Conservation (phyloP, 1,284 basidiomycete genomes). For the Melampsora americana region DNA sequence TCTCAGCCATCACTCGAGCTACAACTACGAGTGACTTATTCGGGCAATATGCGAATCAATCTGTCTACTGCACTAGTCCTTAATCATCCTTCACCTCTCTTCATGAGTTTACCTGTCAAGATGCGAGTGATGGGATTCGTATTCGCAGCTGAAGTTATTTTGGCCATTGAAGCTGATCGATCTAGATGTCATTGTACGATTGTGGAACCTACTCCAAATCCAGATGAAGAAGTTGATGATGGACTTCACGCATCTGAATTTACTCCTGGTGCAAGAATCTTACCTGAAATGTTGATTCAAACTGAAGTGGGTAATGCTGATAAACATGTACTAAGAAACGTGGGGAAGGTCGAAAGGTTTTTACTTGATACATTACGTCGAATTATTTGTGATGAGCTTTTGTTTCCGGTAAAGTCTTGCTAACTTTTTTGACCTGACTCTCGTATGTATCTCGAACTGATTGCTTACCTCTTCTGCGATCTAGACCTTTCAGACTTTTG, state of each 20-base stretch:
- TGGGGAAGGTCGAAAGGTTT: constrained; percentile 91
- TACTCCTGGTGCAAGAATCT: constrained; percentile 66
- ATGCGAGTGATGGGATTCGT: constrained; percentile 82
- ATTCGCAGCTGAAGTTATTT: constrained; percentile 77
- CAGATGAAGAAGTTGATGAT: constrained; percentile 8
- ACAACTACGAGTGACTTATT: constrained; percentile 56
- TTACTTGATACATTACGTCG: constrained; percentile 91
- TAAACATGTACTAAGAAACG: constrained; percentile 93
- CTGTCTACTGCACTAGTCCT: constrained; percentile 89
- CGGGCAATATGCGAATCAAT: constrained; percentile 59
- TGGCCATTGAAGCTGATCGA: constrained; percentile 80
- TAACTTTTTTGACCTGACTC: neutral
- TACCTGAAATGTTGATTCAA: constrained; percentile 91
- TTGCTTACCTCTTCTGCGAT: neutral
- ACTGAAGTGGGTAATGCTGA: constrained; percentile 93
- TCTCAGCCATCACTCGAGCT: constrained; percentile 56
- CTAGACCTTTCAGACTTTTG: constrained; percentile 41
- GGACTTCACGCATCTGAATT: neutral
- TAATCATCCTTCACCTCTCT: constrained; percentile 88
- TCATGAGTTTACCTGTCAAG: constrained; percentile 93
- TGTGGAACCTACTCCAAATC: constrained; percentile 59
- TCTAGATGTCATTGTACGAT: constrained; percentile 80
- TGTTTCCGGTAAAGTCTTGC: constrained; percentile 15
- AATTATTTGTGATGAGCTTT: constrained; percentile 66
- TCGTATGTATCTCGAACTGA: neutral